These are phyloP conservation scores for Wickerhamomyces tratensis DNA, from an alignment of 805 yeast species.

Conservation along the genomic window DNA sequence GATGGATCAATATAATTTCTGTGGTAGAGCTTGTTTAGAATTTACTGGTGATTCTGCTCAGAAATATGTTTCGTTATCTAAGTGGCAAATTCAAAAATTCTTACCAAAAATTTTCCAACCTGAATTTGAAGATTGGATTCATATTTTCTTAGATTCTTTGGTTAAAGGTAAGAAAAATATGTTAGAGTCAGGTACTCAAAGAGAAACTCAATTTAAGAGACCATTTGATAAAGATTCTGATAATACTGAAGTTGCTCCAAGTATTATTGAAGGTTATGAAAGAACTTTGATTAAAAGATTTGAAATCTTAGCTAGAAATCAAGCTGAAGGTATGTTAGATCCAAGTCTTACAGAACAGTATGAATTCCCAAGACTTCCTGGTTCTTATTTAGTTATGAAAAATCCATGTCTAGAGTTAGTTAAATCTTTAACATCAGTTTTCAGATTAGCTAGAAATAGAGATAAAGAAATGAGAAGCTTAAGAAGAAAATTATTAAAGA, in stretches of 20 bases:
- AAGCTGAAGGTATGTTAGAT: slow-evolving; percentile 62
- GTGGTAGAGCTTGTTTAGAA: slow-evolving; percentile 50
- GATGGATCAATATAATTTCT: slow-evolving; percentile 88
- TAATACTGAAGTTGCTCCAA: slow-evolving; percentile 26
- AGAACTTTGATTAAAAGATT: slow-evolving; percentile 59
- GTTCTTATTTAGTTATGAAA: slow-evolving; percentile 45
- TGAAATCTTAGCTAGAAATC: slow-evolving; percentile 53
- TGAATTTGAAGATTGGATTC: slow-evolving; percentile 85
- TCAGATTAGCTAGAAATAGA: slow-evolving; percentile 54
- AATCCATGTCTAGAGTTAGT: slow-evolving; percentile 78
- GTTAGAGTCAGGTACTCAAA: slow-evolving; percentile 36
- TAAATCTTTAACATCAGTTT: slow-evolving; percentile 64
- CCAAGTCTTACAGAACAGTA: slow-evolving; percentile 57
- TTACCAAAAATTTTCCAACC: slow-evolving; percentile 67
- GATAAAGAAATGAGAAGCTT: slow-evolving; percentile 65
- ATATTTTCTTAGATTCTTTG: slow-evolving; percentile 63
- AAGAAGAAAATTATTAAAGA: slow-evolving; percentile 60
- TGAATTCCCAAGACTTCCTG: slow-evolving; percentile 68
- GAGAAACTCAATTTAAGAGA: slow-evolving; percentile 53
- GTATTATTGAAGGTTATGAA: slow-evolving; percentile 42
- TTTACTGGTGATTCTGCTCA: slow-evolving; percentile 27
- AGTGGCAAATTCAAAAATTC: slow-evolving; percentile 75
- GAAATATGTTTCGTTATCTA: slow-evolving; percentile 32
- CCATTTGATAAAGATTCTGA: slow-evolving; percentile 21
- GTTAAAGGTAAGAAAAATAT: slow-evolving; percentile 38